Evolutionary conservation across 495 filamentous ascomycete genomes (phyloP), one percentile per base, ranked within the genome.

Genomic region (Ramalina intermedia): DNA sequence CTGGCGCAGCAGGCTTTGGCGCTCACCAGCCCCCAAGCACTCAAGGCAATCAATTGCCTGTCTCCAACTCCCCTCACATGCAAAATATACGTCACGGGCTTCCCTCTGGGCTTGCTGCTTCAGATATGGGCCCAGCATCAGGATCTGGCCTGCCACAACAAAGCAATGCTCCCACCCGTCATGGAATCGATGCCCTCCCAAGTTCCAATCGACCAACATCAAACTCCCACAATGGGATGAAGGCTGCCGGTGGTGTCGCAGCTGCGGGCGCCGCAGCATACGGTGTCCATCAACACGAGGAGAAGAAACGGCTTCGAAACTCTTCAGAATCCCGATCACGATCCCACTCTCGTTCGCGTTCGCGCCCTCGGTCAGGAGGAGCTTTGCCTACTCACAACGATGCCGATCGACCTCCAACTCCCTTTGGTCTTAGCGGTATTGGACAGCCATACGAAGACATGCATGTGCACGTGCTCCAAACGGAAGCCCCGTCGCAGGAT

Each of bases 401-500:
- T 27, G 29, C 37, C 17, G 38, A 53, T 35, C 42, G 53, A 11
- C 56, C 53, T 16, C 49, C 56, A n/a, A 58, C 56, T 12, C 56
- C 56, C 13, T 59, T 59, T 29, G 56, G 56, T 36, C 56, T 59
- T 13, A 50, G 45, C 16, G 49, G 37, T 20, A 55, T 58, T 23
- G 55, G 55, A 37, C 52, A 55, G 37, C 55, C 55, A 37, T 60
- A 60, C 26, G 55, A 60, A 4, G 55, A 55, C 39, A 57, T 52
- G 55, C 57, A 60, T 37, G 55, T 56, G 5, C 52, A 55, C 23
- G 49, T 57, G 18, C 54, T 59, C 14, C 48, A 53, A 41, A 45
- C 20, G 12, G 57, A 60, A 33, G 24, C 52, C 17, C 57, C 57
- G 13, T 55, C 55, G 20, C 46, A 26, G 18, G 55, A 52, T 12